Conservation (phyloP, 768 basidiomycete genomes). For the Gymnopilus junonius region DNA sequence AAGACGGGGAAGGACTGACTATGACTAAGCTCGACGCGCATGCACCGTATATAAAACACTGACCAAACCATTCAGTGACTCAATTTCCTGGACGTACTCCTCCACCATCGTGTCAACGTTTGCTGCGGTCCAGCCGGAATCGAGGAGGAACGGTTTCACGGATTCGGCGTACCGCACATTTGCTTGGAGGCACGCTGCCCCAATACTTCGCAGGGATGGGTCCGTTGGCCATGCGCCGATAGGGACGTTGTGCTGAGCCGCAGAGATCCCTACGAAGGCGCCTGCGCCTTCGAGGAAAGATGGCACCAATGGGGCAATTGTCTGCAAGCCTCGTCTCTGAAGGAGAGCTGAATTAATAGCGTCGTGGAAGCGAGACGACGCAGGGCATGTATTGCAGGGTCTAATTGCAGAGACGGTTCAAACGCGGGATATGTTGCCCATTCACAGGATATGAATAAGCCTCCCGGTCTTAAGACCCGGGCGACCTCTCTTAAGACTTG, state of each 20-base stretch:
- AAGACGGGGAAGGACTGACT: not conserved
- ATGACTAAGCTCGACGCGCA: slow-evolving; percentile 33
- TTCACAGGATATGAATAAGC: slow-evolving; percentile 71
- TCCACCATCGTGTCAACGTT: slow-evolving; percentile 43
- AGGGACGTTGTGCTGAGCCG: slow-evolving; percentile 46
- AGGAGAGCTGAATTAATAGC: slow-evolving; percentile 39
- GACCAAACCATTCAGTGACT: slow-evolving; percentile 49
- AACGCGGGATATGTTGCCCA: slow-evolving; percentile 42
- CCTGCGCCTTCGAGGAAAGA: slow-evolving; percentile 38
- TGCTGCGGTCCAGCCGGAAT: slow-evolving; percentile 38
- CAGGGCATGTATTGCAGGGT: slow-evolving; percentile 44
- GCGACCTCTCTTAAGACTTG: slow-evolving; percentile 58
- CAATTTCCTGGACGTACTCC: slow-evolving; percentile 52
- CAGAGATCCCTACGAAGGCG: slow-evolving; percentile 45
- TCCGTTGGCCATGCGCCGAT: slow-evolving; percentile 59
- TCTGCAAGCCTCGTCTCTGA: slow-evolving; percentile 37
- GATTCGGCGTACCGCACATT: slow-evolving; percentile 51
- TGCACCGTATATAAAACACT: slow-evolving; percentile 54
- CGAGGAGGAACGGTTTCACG: slow-evolving; percentile 49
- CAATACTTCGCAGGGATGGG: slow-evolving; percentile 38
- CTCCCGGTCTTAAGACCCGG: slow-evolving; percentile 72
- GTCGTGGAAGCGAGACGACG: slow-evolving; percentile 40
- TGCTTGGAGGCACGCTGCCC: slow-evolving; percentile 42
- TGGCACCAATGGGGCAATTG: slow-evolving; percentile 42
- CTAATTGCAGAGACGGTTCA: slow-evolving; percentile 40